Evolutionary conservation across 805 yeast species (phyloP).

Genomic region (Pichia scutulata): DNA sequence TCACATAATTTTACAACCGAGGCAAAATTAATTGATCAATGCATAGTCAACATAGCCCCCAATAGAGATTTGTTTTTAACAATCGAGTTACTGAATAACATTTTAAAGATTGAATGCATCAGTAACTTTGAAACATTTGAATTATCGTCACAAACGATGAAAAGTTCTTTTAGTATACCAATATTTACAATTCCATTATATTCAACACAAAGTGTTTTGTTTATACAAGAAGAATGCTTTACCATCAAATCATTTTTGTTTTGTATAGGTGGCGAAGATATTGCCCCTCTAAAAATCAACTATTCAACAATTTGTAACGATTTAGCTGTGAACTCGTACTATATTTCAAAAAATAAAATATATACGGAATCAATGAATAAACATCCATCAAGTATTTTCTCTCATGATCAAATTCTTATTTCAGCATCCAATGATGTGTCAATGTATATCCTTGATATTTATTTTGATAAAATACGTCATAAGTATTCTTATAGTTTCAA

Average conservation of each 20-base stretch:
- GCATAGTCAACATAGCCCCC: neutral
- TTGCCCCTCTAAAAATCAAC: conserved; percentile 4
- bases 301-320: neutral
- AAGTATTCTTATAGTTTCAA: conserved; percentile 14
- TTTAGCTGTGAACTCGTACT: conserved; percentile 17
- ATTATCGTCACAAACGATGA: conserved; percentile 4
- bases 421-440: conserved; percentile 15
- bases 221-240: conserved; percentile 21
- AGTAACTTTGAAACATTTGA: neutral
- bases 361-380: conserved; percentile 12
- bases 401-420: conserved; percentile 25
- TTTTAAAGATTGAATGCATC: neutral
- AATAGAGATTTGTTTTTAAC: neutral
- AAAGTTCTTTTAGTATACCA: conserved; percentile 24
- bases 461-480: conserved; percentile 12
- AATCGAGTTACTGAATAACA: neutral
- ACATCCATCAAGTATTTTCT: conserved; percentile 11
- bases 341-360: conserved; percentile 18
- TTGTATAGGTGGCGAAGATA: conserved; percentile 22
- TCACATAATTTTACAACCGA: neutral
- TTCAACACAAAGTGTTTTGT: conserved; percentile 20
- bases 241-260: conserved; percentile 20
- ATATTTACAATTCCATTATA: conserved; percentile 20
- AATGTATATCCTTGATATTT: conserved; percentile 23
- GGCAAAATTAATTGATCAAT: neutral